phyloP scores from a whole-genome alignment of 345 rosid genomes.

The Viola odorata region DNA sequence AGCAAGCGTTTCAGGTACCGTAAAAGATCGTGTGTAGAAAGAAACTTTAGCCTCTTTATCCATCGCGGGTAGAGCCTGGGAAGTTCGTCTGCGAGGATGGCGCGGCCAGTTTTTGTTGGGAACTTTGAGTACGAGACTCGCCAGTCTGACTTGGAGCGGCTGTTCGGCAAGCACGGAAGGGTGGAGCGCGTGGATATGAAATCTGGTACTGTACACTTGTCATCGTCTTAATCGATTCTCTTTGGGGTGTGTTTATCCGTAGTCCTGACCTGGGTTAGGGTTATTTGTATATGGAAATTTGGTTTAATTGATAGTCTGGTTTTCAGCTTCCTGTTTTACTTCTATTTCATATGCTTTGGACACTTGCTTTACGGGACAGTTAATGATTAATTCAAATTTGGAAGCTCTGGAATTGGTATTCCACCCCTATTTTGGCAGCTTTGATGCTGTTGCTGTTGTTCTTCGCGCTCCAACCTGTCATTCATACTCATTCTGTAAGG shows the following conservation, averaged over 20 bases:
- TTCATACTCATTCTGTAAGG: too few relatives aligned
- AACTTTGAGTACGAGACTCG: constrained; percentile 82
- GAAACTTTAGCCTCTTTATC: too few relatives aligned
- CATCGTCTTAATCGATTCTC: too few relatives aligned
- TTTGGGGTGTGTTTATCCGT: background rate
- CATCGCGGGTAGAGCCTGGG: background rate
- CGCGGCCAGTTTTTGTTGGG: constrained; percentile 70
- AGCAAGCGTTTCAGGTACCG: background rate
- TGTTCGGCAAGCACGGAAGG: constrained; percentile 70
- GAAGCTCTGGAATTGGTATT: too few relatives aligned
- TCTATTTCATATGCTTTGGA: too few relatives aligned
- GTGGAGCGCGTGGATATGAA: constrained; percentile 86
- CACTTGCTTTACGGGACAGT: too few relatives aligned
- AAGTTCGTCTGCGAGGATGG: constrained; percentile 5
- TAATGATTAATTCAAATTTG: too few relatives aligned
- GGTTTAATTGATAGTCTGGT: background rate
- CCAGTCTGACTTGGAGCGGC: constrained; percentile 67
- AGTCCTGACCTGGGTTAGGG: background rate
- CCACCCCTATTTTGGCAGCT: too few relatives aligned
- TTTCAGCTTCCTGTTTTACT: too few relatives aligned
- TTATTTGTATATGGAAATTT: background rate
- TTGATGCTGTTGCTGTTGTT: too few relatives aligned
- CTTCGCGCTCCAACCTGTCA: too few relatives aligned
- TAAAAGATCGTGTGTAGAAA: too few relatives aligned
- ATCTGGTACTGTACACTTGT: constrained; percentile 44